phyloP scores from a whole-genome alignment of 139 green algal species.

The Zygnema cylindricum region DNA sequence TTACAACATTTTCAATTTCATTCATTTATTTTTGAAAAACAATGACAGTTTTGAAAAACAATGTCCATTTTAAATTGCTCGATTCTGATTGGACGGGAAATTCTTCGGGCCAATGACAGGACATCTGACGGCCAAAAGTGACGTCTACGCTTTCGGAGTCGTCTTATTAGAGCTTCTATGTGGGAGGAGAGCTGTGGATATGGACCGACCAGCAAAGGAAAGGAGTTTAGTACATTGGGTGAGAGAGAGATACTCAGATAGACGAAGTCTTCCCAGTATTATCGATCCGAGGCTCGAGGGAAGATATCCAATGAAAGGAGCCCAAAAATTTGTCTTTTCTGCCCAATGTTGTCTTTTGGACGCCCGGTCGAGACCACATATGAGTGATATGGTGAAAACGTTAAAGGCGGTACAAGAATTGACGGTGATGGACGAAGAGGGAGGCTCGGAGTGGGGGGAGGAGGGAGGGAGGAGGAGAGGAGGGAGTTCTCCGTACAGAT shows the following conservation, averaged over 20 bases:
- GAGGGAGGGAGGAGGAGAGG: too few species aligned
- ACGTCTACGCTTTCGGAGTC: conserved; percentile 71
- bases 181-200: conserved; percentile 40
- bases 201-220: conserved; percentile 11
- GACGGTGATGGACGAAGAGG: neutral
- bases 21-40: too few species aligned
- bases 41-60: too few species aligned
- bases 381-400: conserved; percentile 53
- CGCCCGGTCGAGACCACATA: conserved; percentile 34
- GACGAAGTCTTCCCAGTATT: conserved; percentile 18
- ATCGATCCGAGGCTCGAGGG: conserved; percentile 47
- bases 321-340: conserved; percentile 33
- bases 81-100: too few species aligned
- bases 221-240: conserved; percentile 24
- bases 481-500: neutral
- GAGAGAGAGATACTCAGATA: neutral
- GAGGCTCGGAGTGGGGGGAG: neutral
- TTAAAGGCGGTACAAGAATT: conserved; percentile 40
- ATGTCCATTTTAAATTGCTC: too few species aligned
- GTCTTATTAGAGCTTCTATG: conserved; percentile 71
- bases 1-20: too few species aligned
- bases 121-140: conserved; percentile 65
- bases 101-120: too few species aligned
- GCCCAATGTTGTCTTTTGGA: conserved; percentile 48
- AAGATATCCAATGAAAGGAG: conserved; percentile 35